Evolutionary conservation across 2,329 filamentous ascomycete species (phyloP).

Genomic region (Sclerotinia borealis): DNA sequence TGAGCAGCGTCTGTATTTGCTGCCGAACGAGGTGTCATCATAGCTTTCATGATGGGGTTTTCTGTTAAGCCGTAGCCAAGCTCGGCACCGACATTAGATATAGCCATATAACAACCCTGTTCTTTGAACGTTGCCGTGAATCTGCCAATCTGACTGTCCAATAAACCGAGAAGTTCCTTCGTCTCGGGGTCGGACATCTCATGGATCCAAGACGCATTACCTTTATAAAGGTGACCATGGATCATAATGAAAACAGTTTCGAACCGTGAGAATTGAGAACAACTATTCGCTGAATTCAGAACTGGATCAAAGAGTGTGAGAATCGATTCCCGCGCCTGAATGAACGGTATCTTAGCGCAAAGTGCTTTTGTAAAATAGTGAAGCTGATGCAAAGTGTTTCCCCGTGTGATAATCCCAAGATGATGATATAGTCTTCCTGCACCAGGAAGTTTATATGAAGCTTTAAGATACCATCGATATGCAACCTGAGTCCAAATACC

Average conservation of each 20-base stretch:
- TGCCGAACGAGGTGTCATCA: constrained; percentile 9
- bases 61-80: constrained; percentile 29
- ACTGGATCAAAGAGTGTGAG: constrained; percentile 62
- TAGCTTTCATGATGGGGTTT: constrained; percentile 26
- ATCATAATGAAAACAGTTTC: too few species aligned
- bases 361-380: constrained; percentile 68
- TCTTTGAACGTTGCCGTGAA: constrained; percentile 41
- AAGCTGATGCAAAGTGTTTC: constrained; percentile 63
- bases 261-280: too few species aligned
- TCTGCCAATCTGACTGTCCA: constrained; percentile 53
- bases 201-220: constrained; percentile 53
- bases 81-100: constrained; percentile 37
- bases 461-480: constrained; percentile 64
- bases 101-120: constrained; percentile 49
- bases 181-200: constrained; percentile 40
- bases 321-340: constrained; percentile 62
- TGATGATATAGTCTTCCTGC: constrained; percentile 84
- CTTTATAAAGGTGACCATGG: constrained; percentile 41
- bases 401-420: constrained; percentile 69
- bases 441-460: constrained; percentile 64
- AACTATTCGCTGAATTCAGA: constrained; percentile 35
- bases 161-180: constrained; percentile 43
- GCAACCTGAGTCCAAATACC: constrained; percentile 79
- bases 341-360: constrained; percentile 52
- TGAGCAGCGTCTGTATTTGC: constrained; percentile 11